A percentile compares a stretch with the other conserved stretches of the same genome.
Evolutionary conservation across 2,329 filamentous ascomycete genomes (phyloP).

Genomic region (Colletotrichum agaves): DNA sequence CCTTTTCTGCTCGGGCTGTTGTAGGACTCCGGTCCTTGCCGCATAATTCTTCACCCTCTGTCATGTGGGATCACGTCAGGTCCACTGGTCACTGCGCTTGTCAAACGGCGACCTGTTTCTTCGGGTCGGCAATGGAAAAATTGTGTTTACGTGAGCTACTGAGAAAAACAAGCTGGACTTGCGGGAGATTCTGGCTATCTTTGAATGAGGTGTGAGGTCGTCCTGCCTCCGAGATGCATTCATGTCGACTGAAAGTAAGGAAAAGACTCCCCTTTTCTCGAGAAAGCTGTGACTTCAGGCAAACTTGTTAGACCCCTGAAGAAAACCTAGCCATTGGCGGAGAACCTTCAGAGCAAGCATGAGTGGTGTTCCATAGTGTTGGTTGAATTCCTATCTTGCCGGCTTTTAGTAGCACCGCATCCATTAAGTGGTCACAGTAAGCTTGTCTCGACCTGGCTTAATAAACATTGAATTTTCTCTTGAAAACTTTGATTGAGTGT

Average conservation of each 20-base stretch:
- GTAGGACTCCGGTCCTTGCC: conserved; percentile 11
- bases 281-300: background rate
- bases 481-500: too few relatives aligned
- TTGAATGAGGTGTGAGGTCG: background rate
- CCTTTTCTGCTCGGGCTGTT: background rate
- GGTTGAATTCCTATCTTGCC: too few relatives aligned
- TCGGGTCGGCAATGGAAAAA: background rate
- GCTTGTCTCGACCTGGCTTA: too few relatives aligned
- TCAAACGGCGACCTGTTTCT: background rate
- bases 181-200: background rate
- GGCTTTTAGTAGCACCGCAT: too few relatives aligned
- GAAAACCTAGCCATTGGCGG: too few relatives aligned
- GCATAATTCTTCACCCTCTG: background rate
- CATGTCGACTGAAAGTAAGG: background rate
- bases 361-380: too few relatives aligned
- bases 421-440: too few relatives aligned
- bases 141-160: background rate
- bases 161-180: background rate
- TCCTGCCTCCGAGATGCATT: background rate
- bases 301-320: too few relatives aligned
- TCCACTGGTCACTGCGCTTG: conserved; percentile 8
- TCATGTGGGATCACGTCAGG: background rate
- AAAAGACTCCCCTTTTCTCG: too few relatives aligned
- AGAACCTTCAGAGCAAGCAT: too few relatives aligned
- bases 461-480: too few relatives aligned